A percentile compares a stretch with the other conserved stretches of the same genome.
Evolutionary conservation across 2,329 filamentous ascomycete species (phyloP).

Genomic region (Microdochium nivale): DNA sequence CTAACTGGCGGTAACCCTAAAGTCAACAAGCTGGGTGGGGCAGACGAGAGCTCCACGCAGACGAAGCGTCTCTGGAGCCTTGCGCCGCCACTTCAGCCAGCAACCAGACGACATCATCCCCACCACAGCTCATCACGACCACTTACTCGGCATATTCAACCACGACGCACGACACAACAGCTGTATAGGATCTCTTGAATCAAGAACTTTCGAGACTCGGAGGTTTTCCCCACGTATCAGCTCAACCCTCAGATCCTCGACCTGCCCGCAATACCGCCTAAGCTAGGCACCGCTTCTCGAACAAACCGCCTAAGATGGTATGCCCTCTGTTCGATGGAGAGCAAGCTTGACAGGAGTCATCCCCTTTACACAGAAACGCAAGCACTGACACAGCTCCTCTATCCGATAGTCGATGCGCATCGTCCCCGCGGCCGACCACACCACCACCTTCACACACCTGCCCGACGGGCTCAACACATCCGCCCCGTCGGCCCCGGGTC

Average conservation of each 20-base stretch:
- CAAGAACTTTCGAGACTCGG: too few relatives aligned
- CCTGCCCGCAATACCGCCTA: not conserved
- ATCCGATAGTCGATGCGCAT: constrained; percentile 73
- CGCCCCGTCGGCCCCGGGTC: constrained; percentile 84
- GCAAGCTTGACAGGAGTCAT: too few relatives aligned
- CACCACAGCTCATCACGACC: not conserved
- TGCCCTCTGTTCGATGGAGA: too few relatives aligned
- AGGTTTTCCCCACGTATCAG: constrained; percentile 1
- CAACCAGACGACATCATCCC: not conserved
- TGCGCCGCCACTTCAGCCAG: not conserved
- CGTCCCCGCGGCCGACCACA: constrained; percentile 61
- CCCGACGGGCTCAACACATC: constrained; percentile 44
- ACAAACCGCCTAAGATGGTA: too few relatives aligned
- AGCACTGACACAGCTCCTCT: constrained; percentile 7
- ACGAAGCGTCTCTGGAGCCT: not conserved
- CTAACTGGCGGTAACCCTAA: not conserved
- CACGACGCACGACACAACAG: not conserved
- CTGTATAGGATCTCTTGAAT: constrained; percentile 5
- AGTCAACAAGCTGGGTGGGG: not conserved
- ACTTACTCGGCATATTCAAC: not conserved
- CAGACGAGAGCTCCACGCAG: not conserved
- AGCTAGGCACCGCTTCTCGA: too few relatives aligned
- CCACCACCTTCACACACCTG: constrained; percentile 55
- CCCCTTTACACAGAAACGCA: too few relatives aligned
- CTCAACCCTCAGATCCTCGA: not conserved